Base-by-base conservation (phyloP, 148 eudicot genomes). In the Rhododendron molle region DNA sequence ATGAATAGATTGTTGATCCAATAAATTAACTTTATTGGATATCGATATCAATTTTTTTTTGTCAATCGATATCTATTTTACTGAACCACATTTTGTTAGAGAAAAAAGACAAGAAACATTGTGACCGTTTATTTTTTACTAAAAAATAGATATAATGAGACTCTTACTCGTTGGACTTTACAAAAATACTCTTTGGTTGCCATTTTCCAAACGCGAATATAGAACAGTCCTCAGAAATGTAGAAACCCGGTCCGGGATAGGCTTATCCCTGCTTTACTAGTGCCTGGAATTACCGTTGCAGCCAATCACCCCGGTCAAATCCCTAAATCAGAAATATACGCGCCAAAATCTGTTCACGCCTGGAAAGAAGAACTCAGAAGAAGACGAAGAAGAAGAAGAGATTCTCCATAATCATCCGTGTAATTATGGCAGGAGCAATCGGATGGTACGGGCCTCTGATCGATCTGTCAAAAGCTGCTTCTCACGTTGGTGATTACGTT, bases 361-460 rank as follows among this genome's bases (percentile, higher is more conserved):
- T 11, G 30, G 30, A 10, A 10, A 23, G 30, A 20, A 2, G 15
- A 23, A 40, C 23, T 40, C 44, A 82, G 21, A 44, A 3, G 34
- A 40, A 13, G 52, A n/a, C 23, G 76, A 36, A n/a, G 76, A 32
- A 2, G 43, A 56, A 34, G 83, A 81, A 34, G 83, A 52, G 21
- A 69, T 69, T 13, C 20, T 54, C 44, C 44, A 54, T 5, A 4
- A 54, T 52, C 15, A 15, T 15, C 3, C 54, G 54, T 50, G 14
- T 4, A 11, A 49, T 14, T 2, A 92, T 93, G 96, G 94, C 93
- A 47, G 71, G 71, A 23, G 94, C 91, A 67, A 92, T 93, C 72
- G 94, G 93, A 77, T 92, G 96, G 95, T 92, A 92, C 83, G 98
- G 98, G 81, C 98, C 98, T 23, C 86, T 96, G 56, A 93, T 96